These are phyloP conservation scores for Trifolium fragiferum DNA, from an alignment of 306 rosid genomes.

Conservation along the genomic window DNA sequence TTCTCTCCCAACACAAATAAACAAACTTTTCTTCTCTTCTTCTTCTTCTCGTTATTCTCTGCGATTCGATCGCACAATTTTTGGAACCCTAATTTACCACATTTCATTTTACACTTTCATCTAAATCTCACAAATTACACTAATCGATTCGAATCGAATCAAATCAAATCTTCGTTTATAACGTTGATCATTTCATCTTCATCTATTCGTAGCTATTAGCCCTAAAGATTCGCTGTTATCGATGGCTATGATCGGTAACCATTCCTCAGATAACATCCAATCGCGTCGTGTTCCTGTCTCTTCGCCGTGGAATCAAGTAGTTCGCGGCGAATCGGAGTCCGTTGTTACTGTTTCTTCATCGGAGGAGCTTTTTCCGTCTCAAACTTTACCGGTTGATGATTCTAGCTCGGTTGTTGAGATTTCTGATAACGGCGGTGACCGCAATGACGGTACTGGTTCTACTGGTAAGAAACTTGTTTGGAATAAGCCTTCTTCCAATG, in stretches of 20 bases:
- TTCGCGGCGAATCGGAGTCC: constrained; percentile 68
- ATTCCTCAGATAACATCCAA: constrained; percentile 51
- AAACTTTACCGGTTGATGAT: constrained; percentile 41
- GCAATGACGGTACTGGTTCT: constrained; percentile 50
- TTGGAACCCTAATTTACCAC: constrained; percentile 56
- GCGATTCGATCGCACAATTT: constrained; percentile 72
- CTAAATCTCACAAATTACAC: constrained; percentile 26
- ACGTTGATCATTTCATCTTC: constrained; percentile 59
- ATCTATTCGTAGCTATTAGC: background rate
- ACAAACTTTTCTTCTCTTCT: constrained; percentile 15
- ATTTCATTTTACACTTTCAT: constrained; percentile 23
- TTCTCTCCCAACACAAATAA: constrained; percentile 32
- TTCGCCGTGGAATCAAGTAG: constrained; percentile 66
- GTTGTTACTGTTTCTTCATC: constrained; percentile 44
- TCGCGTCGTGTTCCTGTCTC: constrained; percentile 45
- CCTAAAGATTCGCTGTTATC: constrained; percentile 40
- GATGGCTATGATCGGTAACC: constrained; percentile 55
- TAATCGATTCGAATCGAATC: constrained; percentile 9
- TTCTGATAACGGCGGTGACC: constrained; percentile 46
- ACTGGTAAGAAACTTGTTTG: constrained; percentile 70
- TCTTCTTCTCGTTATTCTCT: constrained; percentile 9
- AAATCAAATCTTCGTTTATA: constrained; percentile 13
- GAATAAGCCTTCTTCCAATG: constrained; percentile 74
- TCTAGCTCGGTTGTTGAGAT: constrained; percentile 47
- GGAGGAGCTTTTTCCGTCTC: constrained; percentile 45